phyloP scores from a whole-genome alignment of 2,329 filamentous ascomycete genomes.

The Aureobasidium sp. region DNA sequence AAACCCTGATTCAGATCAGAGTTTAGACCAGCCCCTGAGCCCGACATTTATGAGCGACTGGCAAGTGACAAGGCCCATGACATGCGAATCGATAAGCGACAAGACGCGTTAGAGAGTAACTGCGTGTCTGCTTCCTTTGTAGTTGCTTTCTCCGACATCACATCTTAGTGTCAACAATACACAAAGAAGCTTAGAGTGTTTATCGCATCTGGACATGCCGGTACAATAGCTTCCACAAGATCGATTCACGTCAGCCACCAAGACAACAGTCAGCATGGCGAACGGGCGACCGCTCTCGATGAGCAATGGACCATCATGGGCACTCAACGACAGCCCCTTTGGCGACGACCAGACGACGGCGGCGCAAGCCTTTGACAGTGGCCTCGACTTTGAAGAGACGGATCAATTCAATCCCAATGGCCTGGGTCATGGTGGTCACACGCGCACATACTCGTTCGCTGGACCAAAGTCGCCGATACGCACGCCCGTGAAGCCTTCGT shows the following conservation, averaged over 20 bases:
- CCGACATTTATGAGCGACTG: neutral
- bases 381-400: conserved; percentile 12
- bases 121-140: neutral
- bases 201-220: neutral
- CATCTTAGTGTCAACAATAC: neutral
- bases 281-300: neutral
- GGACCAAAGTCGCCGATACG: conserved; percentile 7
- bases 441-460: conserved; percentile 18
- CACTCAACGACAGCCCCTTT: conserved; percentile 1
- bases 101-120: neutral
- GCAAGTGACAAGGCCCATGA: neutral
- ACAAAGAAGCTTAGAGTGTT: neutral
- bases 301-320: conserved; percentile 5
- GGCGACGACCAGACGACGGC: conserved; percentile 1
- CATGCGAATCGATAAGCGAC: neutral
- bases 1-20: conserved; percentile 4
- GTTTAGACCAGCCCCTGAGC: conserved; percentile 11
- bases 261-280: neutral
- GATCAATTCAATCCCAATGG: conserved; percentile 15
- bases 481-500: conserved; percentile 10
- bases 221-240: neutral
- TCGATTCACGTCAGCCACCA: neutral
- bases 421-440: conserved; percentile 24
- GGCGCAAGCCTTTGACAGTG: conserved; percentile 2
- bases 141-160: neutral